Percentiles rank a stretch among this genome's conserved stretches.
Evolutionary conservation across 164 flowering plant species (phyloP).

Genomic region (Annona cherimola): DNA sequence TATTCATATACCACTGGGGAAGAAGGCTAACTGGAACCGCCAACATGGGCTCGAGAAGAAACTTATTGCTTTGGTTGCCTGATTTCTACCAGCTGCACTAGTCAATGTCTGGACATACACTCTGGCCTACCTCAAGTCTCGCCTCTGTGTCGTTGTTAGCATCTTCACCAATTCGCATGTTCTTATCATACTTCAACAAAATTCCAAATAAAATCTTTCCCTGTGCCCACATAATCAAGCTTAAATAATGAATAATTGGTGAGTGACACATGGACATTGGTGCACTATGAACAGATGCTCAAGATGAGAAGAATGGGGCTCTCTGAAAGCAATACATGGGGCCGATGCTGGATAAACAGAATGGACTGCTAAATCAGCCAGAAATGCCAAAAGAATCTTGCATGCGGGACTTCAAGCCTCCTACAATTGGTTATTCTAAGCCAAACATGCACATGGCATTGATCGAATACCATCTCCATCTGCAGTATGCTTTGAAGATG

Average conservation of each 20-base stretch:
- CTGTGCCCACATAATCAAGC: slow-evolving; percentile 4
- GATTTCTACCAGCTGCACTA: not conserved
- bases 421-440: too few relatives aligned
- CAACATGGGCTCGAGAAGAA: not conserved
- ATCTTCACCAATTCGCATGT: not conserved
- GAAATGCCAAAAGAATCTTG: too few relatives aligned
- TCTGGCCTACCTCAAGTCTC: slow-evolving; percentile 16
- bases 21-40: not conserved
- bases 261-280: not conserved
- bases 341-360: not conserved
- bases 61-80: not conserved
- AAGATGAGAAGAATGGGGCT: not conserved
- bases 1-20: not conserved
- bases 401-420: too few relatives aligned
- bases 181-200: slow-evolving; percentile 10
- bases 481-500: too few relatives aligned
- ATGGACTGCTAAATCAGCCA: too few relatives aligned
- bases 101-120: not conserved
- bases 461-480: too few relatives aligned
- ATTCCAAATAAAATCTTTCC: slow-evolving; percentile 17
- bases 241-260: too few relatives aligned
- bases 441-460: too few relatives aligned
- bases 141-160: not conserved
- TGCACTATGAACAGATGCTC: not conserved
- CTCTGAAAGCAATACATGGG: not conserved